Evolutionary conservation across 768 basidiomycete species (phyloP), one percentile per base, ranked within the genome.

Genomic region (Trametes punicea): DNA sequence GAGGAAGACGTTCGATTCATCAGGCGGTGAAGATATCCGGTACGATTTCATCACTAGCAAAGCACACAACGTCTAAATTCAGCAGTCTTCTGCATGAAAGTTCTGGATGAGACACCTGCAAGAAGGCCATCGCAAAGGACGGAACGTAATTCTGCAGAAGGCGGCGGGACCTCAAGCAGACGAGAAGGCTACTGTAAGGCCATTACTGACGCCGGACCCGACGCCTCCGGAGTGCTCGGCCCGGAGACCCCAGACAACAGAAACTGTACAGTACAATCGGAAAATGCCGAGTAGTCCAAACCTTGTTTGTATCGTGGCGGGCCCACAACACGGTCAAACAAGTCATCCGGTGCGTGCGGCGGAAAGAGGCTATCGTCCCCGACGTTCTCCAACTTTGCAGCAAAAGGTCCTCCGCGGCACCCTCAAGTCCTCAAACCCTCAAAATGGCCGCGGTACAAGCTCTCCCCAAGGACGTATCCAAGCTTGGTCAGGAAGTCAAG

Each of bases 401-500:
- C 57, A 56, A 63, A 63, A 65, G 57, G 64, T 59, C 58, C 49
- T 53, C 49, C 48, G 55, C 62, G 57, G 64, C 56, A 41, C 54
- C 48, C 55, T 58, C 59, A 60, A 55, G 55, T 55, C 61, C 44
- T 50, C 33, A 42, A 60, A 51, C 52, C 57, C 52, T 57, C 59
- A 67, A 65, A 64, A 88, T 87, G 85, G 81, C 84, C 61, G 62
- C 77, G 56, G 78, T 75, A 59, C 82, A 83, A 64, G 85, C 89
- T 39, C 88, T 93, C 59, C 90, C 90, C 48, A 90, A 76, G 75
- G 89, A 91, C 54, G 79, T 93, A 69, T 87, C 89, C 59, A 89
- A 75, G 73, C 77, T 91, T 65, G 89, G 86, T 61, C 81, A 81
- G 72, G 90, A 92, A 65, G 84, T 98, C 70, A 97, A 96, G 77